Evolutionary conservation across 768 basidiomycete species (phyloP).

Genomic region (Hypsizygus marmoreus): DNA sequence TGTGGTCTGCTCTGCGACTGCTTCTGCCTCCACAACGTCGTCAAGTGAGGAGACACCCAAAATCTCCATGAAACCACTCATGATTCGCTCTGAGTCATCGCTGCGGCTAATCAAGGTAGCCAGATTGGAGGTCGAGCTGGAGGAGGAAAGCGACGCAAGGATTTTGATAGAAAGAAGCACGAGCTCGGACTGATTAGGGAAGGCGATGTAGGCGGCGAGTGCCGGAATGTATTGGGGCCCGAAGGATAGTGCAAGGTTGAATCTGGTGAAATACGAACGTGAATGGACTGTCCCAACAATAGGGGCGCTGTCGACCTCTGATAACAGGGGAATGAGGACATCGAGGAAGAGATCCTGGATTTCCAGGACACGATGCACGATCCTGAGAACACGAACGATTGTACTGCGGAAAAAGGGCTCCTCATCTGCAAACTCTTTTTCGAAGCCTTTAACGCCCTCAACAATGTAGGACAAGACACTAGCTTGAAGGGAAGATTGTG

Average conservation of each 20-base stretch:
- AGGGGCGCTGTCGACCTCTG: conserved; percentile 59
- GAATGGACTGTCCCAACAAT: conserved; percentile 58
- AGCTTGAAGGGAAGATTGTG: conserved; percentile 68
- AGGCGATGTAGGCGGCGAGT: conserved; percentile 78
- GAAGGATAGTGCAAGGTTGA: conserved; percentile 77
- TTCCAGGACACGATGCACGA: conserved; percentile 79
- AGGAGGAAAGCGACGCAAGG: conserved; percentile 64
- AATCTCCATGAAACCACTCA: conserved; percentile 73
- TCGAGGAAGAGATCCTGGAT: conserved; percentile 90
- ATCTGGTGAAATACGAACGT: conserved; percentile 68
- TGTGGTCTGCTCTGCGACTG: conserved; percentile 59
- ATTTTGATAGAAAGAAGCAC: conserved; percentile 80
- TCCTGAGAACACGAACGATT: conserved; percentile 79
- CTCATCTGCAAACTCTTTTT: conserved; percentile 67
- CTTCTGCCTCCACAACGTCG: conserved; percentile 62
- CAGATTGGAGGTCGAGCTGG: conserved; percentile 69
- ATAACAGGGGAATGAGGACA: conserved; percentile 76
- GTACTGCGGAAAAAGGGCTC: conserved; percentile 73
- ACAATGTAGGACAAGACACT: conserved; percentile 79
- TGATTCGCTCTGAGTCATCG: conserved; percentile 81
- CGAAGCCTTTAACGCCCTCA: conserved; percentile 77
- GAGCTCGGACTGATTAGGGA: conserved; percentile 70
- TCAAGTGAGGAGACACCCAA: conserved; percentile 63
- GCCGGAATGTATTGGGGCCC: conserved; percentile 74
- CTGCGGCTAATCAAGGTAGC: conserved; percentile 80